These are phyloP conservation scores for Colletotrichum sp. DNA, from an alignment of 2,329 filamentous ascomycete genomes.

Conservation along the genomic window DNA sequence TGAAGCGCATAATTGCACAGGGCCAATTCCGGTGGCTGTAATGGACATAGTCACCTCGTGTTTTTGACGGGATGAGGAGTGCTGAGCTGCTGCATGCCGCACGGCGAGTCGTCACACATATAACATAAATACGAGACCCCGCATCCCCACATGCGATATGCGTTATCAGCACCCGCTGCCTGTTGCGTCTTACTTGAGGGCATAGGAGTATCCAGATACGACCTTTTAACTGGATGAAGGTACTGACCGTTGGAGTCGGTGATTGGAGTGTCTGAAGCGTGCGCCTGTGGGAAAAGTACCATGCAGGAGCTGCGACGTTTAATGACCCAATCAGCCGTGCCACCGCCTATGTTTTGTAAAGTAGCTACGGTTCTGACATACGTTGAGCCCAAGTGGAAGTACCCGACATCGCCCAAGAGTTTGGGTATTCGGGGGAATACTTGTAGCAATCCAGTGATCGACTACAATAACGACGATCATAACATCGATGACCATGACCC, in stretches of 20 bases:
- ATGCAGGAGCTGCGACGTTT: neutral
- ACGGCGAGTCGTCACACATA: too few species aligned
- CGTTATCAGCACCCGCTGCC: neutral
- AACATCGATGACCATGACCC: too few species aligned
- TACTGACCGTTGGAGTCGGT: neutral
- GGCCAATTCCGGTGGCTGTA: rapidly evolving
- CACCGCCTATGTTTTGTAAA: neutral
- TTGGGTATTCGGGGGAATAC: neutral
- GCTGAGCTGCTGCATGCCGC: too few species aligned
- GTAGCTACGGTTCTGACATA: neutral
- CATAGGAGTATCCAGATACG: neutral
- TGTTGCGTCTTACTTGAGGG: neutral
- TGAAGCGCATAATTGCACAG: too few species aligned
- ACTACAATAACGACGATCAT: neutral
- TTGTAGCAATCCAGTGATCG: neutral
- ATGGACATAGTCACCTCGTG: too few species aligned
- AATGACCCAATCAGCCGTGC: neutral
- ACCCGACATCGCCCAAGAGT: neutral
- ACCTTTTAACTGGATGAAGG: neutral
- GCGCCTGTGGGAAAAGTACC: too few species aligned
- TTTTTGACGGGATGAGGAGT: too few species aligned
- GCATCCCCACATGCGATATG: neutral
- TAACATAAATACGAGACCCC: too few species aligned
- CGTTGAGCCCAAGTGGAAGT: neutral
- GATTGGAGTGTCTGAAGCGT: too few species aligned